Conservation (phyloP, 2,329 filamentous ascomycete species). For the Diaporthe helianthi region DNA sequence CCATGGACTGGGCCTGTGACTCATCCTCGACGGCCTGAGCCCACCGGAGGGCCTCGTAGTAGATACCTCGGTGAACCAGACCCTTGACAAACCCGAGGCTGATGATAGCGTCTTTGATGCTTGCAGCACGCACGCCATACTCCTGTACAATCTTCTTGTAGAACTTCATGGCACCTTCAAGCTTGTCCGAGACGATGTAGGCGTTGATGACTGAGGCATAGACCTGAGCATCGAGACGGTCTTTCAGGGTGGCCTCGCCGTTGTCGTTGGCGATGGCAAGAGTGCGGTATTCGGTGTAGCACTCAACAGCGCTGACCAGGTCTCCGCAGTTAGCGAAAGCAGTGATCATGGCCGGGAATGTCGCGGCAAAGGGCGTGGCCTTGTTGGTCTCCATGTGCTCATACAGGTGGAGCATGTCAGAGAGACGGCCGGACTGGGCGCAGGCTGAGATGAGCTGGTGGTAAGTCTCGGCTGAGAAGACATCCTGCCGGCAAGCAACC, state of each 20-base stretch:
- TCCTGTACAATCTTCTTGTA: slow-evolving; percentile 77
- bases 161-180: slow-evolving; percentile 84
- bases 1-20: slow-evolving; percentile 69
- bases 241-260: slow-evolving; percentile 70
- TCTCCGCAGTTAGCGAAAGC: slow-evolving; percentile 86
- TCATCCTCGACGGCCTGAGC: slow-evolving; percentile 69
- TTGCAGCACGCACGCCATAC: slow-evolving; percentile 63
- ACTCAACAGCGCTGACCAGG: slow-evolving; percentile 86
- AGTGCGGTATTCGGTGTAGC: slow-evolving; percentile 92
- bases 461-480: slow-evolving; percentile 84
- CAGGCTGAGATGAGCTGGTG: slow-evolving; percentile 86
- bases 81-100: slow-evolving; percentile 80
- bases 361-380: slow-evolving; percentile 76
- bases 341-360: slow-evolving; percentile 94
- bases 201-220: slow-evolving; percentile 93
- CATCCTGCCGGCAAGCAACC: slow-evolving; percentile 64
- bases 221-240: slow-evolving; percentile 81
- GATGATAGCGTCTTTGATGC: slow-evolving; percentile 76
- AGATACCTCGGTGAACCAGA: slow-evolving; percentile 73
- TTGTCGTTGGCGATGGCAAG: slow-evolving; percentile 85
- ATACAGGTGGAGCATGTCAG: slow-evolving; percentile 90
- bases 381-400: slow-evolving; percentile 87
- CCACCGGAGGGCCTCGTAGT: slow-evolving; percentile 76
- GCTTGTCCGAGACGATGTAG: slow-evolving; percentile 81
- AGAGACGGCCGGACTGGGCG: slow-evolving; percentile 78